Conservation (phyloP, 208 protist species). For the Borovskyia barvae region DNA sequence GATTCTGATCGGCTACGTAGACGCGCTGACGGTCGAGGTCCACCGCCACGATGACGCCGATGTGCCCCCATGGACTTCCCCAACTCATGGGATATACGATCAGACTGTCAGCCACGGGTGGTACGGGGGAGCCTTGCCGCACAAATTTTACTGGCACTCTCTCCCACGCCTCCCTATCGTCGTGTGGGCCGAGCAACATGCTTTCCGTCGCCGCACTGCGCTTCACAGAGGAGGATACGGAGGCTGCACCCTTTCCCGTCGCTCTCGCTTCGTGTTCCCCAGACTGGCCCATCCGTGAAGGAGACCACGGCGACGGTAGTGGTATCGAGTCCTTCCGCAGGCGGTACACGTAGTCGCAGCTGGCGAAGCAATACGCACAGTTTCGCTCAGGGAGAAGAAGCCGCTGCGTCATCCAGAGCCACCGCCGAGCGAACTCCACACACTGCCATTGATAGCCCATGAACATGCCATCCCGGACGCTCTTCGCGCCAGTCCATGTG, state of each 20-base stretch:
- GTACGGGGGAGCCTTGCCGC: constrained; percentile 43
- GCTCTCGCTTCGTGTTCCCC: neutral
- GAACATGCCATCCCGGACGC: constrained; percentile 54
- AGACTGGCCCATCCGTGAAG: neutral
- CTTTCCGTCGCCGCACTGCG: neutral
- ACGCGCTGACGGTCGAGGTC: constrained; percentile 30
- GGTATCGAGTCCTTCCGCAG: constrained; percentile 11
- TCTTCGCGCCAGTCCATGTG: constrained; percentile 41
- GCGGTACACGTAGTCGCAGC: constrained; percentile 27
- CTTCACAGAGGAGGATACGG: neutral
- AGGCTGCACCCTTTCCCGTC: neutral
- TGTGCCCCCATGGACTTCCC: constrained; percentile 70
- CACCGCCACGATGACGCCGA: constrained; percentile 77
- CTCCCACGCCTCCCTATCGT: constrained; percentile 22
- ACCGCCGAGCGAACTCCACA: constrained; percentile 83
- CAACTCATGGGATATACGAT: constrained; percentile 75
- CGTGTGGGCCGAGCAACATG: constrained; percentile 4
- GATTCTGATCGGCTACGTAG: constrained; percentile 78
- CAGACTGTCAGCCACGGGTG: constrained; percentile 50
- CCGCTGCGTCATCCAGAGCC: constrained; percentile 59
- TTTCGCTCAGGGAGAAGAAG: constrained; percentile 53
- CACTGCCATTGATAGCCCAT: constrained; percentile 89
- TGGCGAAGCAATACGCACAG: constrained; percentile 45
- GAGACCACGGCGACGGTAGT: neutral
- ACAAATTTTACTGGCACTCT: constrained; percentile 50